Conservation (phyloP, 176 grass and related monocot species). For the Saccharum officinarum region DNA sequence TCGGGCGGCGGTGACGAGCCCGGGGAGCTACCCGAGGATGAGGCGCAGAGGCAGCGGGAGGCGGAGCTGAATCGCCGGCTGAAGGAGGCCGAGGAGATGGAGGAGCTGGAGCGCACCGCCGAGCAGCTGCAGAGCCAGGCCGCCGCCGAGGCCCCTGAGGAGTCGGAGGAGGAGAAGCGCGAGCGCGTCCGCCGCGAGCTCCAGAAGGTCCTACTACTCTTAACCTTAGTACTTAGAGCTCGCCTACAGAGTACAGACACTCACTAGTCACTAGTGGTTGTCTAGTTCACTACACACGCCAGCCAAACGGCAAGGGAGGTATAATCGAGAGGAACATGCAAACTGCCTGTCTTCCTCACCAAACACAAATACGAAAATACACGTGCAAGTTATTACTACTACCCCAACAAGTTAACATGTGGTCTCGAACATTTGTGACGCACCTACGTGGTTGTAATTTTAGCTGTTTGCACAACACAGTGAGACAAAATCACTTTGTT, state of each 20-base stretch:
- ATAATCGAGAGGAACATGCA: neutral
- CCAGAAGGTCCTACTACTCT: conserved; percentile 52
- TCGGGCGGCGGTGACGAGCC: conserved; percentile 35
- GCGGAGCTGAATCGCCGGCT: conserved; percentile 56
- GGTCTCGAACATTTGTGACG: neutral
- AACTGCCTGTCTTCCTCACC: neutral
- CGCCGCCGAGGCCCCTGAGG: conserved; percentile 46
- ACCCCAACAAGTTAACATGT: neutral
- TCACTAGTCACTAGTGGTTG: neutral
- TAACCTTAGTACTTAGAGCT: neutral
- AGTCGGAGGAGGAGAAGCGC: conserved; percentile 93
- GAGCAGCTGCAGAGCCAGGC: conserved; percentile 75
- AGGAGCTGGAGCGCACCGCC: conserved; percentile 85
- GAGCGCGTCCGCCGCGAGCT: conserved; percentile 90
- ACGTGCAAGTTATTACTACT: neutral
- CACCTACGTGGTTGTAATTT: neutral
- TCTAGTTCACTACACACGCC: neutral
- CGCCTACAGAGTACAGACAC: neutral
- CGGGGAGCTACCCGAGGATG: conserved; percentile 28
- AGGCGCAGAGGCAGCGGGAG: conserved; percentile 47
- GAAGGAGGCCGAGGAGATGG: conserved; percentile 92
- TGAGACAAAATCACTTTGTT: neutral
- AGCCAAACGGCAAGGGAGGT: neutral
- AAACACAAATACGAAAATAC: neutral
- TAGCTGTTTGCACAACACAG: neutral